Evolutionary conservation across 345 rosid species (phyloP).

Genomic region (Aquilaria malaccensis): DNA sequence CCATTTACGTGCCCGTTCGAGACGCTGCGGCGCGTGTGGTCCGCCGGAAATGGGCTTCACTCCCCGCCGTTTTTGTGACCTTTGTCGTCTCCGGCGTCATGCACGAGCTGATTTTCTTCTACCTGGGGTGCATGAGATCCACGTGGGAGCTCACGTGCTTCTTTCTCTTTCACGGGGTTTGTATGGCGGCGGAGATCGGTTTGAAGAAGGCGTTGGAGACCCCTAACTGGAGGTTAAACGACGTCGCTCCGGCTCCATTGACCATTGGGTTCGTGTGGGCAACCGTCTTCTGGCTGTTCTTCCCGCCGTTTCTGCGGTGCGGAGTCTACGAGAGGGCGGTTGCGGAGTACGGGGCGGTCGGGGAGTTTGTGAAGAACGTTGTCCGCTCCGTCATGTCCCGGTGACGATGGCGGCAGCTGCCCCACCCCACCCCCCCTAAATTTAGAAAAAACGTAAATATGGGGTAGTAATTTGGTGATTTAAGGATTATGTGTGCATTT

Average conservation of each 20-base stretch:
- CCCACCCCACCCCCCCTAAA: too few relatives aligned
- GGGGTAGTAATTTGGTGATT: too few relatives aligned
- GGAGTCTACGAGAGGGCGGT: slow-evolving; percentile 9
- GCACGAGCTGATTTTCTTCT: slow-evolving; percentile 23
- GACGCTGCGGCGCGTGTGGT: neutral
- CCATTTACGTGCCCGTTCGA: slow-evolving; percentile 16
- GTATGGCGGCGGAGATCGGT: slow-evolving; percentile 3
- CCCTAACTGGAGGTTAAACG: slow-evolving; percentile 11
- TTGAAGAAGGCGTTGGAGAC: slow-evolving; percentile 5
- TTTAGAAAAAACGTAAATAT: too few relatives aligned
- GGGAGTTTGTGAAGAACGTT: slow-evolving; percentile 2
- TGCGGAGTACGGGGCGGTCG: slow-evolving; percentile 12
- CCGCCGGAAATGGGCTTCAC: neutral
- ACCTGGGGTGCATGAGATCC: slow-evolving; percentile 15
- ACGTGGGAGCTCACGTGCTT: slow-evolving; percentile 22
- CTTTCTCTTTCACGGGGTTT: slow-evolving; percentile 23
- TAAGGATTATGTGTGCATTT: too few relatives aligned
- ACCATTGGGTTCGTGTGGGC: slow-evolving; percentile 12
- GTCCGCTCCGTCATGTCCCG: too few relatives aligned
- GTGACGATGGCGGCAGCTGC: too few relatives aligned
- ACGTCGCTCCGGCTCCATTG: slow-evolving; percentile 8
- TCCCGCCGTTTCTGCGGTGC: slow-evolving; percentile 15
- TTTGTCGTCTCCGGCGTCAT: slow-evolving; percentile 18
- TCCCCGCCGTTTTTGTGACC: neutral
- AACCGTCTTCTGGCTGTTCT: slow-evolving; percentile 19